These are phyloP conservation scores for Phytophthora niederhauseri DNA, from an alignment of 352 stramenopile species.

Conservation along the genomic window DNA sequence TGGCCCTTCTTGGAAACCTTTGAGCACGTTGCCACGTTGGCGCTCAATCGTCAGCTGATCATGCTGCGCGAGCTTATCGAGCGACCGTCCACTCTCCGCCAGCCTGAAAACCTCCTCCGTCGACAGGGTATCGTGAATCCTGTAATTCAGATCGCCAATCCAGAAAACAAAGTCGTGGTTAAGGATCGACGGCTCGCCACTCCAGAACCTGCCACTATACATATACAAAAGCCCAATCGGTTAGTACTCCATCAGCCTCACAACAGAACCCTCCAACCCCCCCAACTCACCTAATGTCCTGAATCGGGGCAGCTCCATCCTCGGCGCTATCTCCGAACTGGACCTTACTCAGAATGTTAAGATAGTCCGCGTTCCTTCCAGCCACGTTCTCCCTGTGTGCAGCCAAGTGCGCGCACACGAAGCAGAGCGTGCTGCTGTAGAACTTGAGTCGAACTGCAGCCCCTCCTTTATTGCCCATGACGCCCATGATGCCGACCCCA, in stretches of 20 bases:
- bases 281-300: slow-evolving; percentile 39
- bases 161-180: slow-evolving; percentile 99
- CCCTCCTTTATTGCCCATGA: slow-evolving; percentile 99
- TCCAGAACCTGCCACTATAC: slow-evolving; percentile 47
- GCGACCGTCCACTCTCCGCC: slow-evolving; percentile 44
- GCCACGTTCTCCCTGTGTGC: slow-evolving; percentile 98
- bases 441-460: slow-evolving; percentile 95
- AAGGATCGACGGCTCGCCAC: slow-evolving; percentile 75
- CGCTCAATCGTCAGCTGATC: slow-evolving; percentile 81
- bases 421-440: slow-evolving; percentile 98
- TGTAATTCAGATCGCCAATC: slow-evolving; percentile 94
- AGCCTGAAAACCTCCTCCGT: slow-evolving; percentile 79
- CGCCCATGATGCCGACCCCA: slow-evolving; percentile 98
- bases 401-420: slow-evolving; percentile 98
- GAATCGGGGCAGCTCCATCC: slow-evolving; percentile 19
- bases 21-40: slow-evolving; percentile 74
- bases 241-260: background rate
- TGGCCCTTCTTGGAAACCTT: slow-evolving; percentile 90
- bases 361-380: slow-evolving; percentile 98
- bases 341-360: slow-evolving; percentile 97
- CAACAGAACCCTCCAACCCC: background rate
- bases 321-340: slow-evolving; percentile 84
- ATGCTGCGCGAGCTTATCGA: slow-evolving; percentile 44
- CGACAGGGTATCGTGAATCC: slow-evolving; percentile 81
- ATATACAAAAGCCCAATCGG: slow-evolving; percentile 6